A percentile compares a stretch with the other conserved stretches of the same genome.
Evolutionary conservation across 1,284 basidiomycete species (phyloP).

Genomic region (Ganoderma resinaceum): DNA sequence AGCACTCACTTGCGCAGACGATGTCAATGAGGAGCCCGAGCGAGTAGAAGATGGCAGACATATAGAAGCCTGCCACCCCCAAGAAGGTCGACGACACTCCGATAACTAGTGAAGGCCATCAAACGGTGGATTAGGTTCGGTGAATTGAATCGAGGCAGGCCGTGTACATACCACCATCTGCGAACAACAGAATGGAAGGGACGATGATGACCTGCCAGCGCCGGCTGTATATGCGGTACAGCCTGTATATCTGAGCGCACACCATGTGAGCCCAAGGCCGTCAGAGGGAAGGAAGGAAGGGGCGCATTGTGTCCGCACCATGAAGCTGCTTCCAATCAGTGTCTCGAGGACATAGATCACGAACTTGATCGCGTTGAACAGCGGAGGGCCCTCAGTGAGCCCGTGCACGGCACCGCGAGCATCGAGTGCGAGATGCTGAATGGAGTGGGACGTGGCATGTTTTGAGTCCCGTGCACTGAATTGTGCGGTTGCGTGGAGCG

Average conservation of each 20-base stretch:
- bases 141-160: background rate
- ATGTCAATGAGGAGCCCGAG: slow-evolving; percentile 14
- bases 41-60: slow-evolving; percentile 18
- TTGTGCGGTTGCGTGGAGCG: background rate
- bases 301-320: background rate
- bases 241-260: background rate
- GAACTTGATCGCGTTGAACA: slow-evolving; percentile 3
- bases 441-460: background rate
- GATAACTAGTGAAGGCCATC: background rate
- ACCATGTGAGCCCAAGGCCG: background rate
- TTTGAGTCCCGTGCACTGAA: background rate
- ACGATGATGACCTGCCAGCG: slow-evolving; percentile 1
- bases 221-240: slow-evolving; percentile 2
- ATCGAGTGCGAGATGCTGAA: background rate
- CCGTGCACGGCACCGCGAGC: background rate
- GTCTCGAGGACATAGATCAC: slow-evolving; percentile 1
- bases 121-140: background rate
- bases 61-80: slow-evolving; percentile 15
- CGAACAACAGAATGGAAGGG: background rate
- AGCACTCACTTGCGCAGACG: slow-evolving; percentile 13
- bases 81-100: slow-evolving; percentile 16
- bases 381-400: background rate
- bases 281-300: background rate
- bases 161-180: background rate
- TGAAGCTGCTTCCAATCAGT: slow-evolving; percentile 1